phyloP scores from a whole-genome alignment of 257 asterid species.

The Datura wrightii region DNA sequence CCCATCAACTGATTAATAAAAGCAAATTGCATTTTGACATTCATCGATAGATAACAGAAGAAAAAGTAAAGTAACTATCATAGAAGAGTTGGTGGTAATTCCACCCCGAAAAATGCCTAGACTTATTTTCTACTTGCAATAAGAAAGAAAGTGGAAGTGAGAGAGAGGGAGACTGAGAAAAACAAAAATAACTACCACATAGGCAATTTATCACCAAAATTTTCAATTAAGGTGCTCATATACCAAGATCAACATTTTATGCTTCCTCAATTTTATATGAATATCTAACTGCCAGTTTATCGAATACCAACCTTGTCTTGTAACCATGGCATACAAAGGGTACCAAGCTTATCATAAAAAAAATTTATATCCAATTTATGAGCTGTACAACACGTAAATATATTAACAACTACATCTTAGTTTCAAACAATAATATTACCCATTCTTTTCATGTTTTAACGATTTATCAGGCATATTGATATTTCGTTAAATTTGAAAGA shows the following conservation, averaged over 20 bases:
- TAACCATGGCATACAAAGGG: constrained; percentile 88
- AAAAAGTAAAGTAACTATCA: background rate
- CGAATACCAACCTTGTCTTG: constrained; percentile 66
- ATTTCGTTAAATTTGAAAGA: too few species aligned
- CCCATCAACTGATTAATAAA: too few species aligned
- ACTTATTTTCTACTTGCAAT: background rate
- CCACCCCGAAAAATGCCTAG: background rate
- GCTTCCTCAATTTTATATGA: background rate
- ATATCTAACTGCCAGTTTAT: background rate
- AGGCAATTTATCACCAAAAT: background rate
- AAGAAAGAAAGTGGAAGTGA: background rate
- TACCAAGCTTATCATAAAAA: constrained; percentile 81
- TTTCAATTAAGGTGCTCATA: background rate
- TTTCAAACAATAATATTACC: background rate
- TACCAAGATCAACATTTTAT: background rate
- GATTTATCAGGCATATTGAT: too few species aligned
- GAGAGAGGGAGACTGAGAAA: background rate
- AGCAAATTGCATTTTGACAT: background rate
- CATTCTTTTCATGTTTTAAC: background rate
- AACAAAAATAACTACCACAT: background rate
- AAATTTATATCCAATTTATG: constrained; percentile 75
- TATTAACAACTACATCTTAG: background rate
- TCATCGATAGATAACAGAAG: constrained; percentile 10
- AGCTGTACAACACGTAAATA: constrained; percentile 50
- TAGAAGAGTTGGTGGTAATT: background rate